Percentiles rank a stretch among this genome's conserved stretches.
Conservation (phyloP, 2,329 filamentous ascomycete species). For the Phyllosticta paracitricarpa region DNA sequence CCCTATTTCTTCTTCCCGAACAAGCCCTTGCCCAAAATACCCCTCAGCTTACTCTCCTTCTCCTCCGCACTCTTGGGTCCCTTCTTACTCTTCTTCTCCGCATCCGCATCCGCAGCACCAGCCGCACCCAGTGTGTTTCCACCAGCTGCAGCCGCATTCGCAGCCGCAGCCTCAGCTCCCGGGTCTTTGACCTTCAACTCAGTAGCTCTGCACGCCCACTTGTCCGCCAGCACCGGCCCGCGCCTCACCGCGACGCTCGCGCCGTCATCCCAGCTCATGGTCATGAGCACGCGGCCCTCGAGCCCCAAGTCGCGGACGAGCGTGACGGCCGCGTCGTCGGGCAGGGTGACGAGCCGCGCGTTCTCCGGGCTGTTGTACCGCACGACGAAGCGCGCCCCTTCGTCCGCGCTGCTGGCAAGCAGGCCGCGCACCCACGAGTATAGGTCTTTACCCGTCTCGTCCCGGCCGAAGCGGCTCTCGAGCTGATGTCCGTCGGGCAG, state of each 20-base stretch:
- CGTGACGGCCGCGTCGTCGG: constrained; percentile 37
- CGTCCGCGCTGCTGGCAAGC: constrained; percentile 48
- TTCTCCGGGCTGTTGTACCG: constrained; percentile 16
- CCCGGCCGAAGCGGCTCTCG: constrained; percentile 57
- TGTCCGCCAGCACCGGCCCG: constrained; percentile 48
- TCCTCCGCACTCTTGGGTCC: constrained; percentile 21
- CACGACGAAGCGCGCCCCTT: constrained; percentile 40
- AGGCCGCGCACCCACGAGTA: constrained; percentile 66
- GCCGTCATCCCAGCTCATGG: constrained; percentile 61
- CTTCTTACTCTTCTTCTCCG: constrained; percentile 23
- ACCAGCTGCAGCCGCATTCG: constrained; percentile 11
- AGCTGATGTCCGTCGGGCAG: constrained; percentile 80
- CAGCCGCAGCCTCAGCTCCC: constrained; percentile 11
- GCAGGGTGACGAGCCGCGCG: constrained; percentile 27
- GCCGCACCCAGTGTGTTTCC: constrained; percentile 12
- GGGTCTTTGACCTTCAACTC: constrained; percentile 55
- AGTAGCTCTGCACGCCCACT: constrained; percentile 50
- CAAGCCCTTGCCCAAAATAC: constrained; percentile 24
- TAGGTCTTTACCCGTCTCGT: constrained; percentile 60
- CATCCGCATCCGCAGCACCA: constrained; percentile 11
- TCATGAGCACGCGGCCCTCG: constrained; percentile 61
- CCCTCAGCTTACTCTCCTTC: constrained; percentile 32
- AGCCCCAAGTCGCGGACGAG: constrained; percentile 69
- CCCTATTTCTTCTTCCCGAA: constrained; percentile 19
- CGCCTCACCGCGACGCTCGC: constrained; percentile 48